These are phyloP conservation scores for Eucalyptus erythrocorys DNA, from an alignment of 345 rosid species.

Conservation along the genomic window DNA sequence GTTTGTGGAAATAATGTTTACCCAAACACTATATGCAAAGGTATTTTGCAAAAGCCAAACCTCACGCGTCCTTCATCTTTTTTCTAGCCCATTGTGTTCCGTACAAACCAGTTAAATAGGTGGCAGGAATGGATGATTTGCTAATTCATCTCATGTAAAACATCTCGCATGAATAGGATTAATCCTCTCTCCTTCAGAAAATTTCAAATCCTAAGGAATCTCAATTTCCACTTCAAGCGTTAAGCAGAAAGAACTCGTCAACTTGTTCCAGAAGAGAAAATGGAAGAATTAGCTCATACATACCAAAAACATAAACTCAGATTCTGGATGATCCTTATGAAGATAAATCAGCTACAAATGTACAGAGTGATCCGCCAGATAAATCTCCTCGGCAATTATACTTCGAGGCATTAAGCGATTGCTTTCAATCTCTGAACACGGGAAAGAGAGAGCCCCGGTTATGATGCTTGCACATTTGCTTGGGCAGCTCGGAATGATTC, in stretches of 20 bases:
- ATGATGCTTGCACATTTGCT: slow-evolving; percentile 3
- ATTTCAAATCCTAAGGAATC: background rate
- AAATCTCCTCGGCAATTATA: background rate
- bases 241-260: background rate
- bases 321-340: background rate
- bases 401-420: background rate
- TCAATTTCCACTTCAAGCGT: background rate
- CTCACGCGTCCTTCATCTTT: background rate
- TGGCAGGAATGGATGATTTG: background rate
- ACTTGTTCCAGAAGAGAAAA: background rate
- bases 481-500: slow-evolving; percentile 57
- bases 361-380: background rate
- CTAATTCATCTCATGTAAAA: background rate
- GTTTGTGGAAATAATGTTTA: too few relatives aligned
- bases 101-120: background rate
- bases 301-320: background rate
- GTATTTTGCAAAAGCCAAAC: background rate
- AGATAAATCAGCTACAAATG: background rate
- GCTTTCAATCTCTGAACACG: background rate
- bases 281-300: background rate
- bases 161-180: background rate
- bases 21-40: background rate
- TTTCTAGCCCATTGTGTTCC: background rate
- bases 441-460: background rate
- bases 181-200: background rate